Base-by-base conservation (phyloP, 805 yeast species). In the Tetrapisispora taiwanensis region DNA sequence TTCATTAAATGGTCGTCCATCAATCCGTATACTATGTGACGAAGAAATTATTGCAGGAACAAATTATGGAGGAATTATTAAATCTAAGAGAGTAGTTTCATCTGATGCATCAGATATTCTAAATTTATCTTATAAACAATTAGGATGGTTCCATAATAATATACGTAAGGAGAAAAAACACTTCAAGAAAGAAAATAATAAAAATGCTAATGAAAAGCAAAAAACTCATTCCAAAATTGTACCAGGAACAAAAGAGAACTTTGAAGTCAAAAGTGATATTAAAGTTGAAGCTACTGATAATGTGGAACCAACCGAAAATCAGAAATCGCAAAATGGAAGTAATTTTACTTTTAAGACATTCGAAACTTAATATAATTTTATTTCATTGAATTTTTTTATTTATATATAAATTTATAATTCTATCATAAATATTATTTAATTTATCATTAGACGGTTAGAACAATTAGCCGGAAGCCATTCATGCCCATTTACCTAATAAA, bases 1-100 rank as follows among this genome's bases (percentile, higher is more conserved):
- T 33, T 75, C 79, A 52, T 71, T 77, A 30, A 75, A 76, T 10
- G 55, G 66, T 14, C 65, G 58, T 41, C 62, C 73, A 13, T 74
- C 79, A 0, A 68, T 90, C 44, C 86, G 83, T 48, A 79, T 92
- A 41, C 62, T 92, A 30, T 92, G 90, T 70, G 98, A 92, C 57
- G 66, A 73, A 44, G 84, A 89, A 32, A 69, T 90, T 44, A 69
- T 87, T 42, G 84, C 92, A 39, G 97, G 96, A 52, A 81, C 78
- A 57, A 78, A 74, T 20, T 71, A 90, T 67, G 84, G 79, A 50
- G 95, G 94, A 4, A 77, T 84, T 58, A 69, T 87, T 54, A 66
- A 65, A 41, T 74, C 89, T 4, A 82, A 79, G 55, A 78, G 97
- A 56, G 97, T 97, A 17, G 65, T 87, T 52, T 77, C 82, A 18